These are phyloP conservation scores for Picochlorum sp. DNA, from an alignment of 139 green algal species.

Conservation along the genomic window DNA sequence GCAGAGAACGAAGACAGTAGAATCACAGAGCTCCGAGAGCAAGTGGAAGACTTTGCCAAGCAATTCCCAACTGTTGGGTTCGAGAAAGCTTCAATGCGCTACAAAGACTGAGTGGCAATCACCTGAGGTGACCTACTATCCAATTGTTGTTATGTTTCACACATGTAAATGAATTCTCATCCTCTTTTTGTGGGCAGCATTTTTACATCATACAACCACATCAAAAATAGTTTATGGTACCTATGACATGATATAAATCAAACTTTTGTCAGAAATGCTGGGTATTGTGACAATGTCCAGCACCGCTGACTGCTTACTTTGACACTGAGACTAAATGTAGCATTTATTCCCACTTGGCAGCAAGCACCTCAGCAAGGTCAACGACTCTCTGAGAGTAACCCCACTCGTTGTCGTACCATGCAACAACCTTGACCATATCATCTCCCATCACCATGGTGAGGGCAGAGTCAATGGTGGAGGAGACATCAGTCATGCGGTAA, in stretches of 20 bases:
- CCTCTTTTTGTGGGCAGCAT: too few relatives aligned
- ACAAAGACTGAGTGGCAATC: slow-evolving; percentile 53
- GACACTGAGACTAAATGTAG: background rate
- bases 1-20: slow-evolving; percentile 15
- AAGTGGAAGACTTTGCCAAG: slow-evolving; percentile 68
- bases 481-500: slow-evolving; percentile 81
- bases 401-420: slow-evolving; percentile 97
- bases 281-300: too few relatives aligned
- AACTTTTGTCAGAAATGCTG: too few relatives aligned
- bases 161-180: slow-evolving; percentile 4
- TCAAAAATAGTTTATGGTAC: too few relatives aligned
- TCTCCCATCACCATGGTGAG: slow-evolving; percentile 99
- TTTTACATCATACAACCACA: too few relatives aligned
- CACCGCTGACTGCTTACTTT: background rate
- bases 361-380: slow-evolving; percentile 83
- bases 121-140: too few relatives aligned
- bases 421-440: slow-evolving; percentile 95
- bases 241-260: too few relatives aligned
- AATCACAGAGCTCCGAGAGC: slow-evolving; percentile 21
- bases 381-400: slow-evolving; percentile 91
- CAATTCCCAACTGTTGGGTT: slow-evolving; percentile 91
- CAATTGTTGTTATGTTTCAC: too few relatives aligned
- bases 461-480: slow-evolving; percentile 86
- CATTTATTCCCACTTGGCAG: slow-evolving; percentile 56
- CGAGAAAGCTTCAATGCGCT: slow-evolving; percentile 88